These are phyloP conservation scores for Globisporangium iwayamae DNA, from an alignment of 352 stramenopile species.

Conservation along the genomic window DNA sequence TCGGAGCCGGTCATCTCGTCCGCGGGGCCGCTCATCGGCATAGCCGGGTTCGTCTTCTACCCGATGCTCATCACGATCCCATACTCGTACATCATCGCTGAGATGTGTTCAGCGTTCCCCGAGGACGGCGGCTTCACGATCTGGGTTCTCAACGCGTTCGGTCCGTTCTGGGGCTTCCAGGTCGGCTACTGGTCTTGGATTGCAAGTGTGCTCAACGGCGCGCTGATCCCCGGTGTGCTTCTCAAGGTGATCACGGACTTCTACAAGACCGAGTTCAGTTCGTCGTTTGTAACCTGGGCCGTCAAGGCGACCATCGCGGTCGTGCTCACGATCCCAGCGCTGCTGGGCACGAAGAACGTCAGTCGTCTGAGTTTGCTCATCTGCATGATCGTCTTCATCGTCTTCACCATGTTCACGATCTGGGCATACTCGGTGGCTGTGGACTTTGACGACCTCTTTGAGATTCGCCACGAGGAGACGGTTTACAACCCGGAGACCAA, in stretches of 20 bases:
- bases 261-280: conserved; percentile 29
- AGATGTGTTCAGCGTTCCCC: conserved; percentile 69
- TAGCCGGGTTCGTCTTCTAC: conserved; percentile 53
- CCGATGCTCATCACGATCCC: conserved; percentile 60
- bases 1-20: conserved; percentile 56
- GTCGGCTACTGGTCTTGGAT: conserved; percentile 85
- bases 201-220: conserved; percentile 49
- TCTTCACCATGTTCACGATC: conserved; percentile 40
- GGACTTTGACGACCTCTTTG: conserved; percentile 37
- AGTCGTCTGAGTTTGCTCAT: conserved; percentile 28
- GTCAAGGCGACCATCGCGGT: conserved; percentile 41
- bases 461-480: conserved; percentile 32
- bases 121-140: conserved; percentile 72
- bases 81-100: conserved; percentile 54
- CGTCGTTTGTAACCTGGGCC: conserved; percentile 17
- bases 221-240: conserved; percentile 64
- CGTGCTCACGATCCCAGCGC: conserved; percentile 27
- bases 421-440: conserved; percentile 29
- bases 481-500: conserved; percentile 16
- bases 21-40: conserved; percentile 46
- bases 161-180: conserved; percentile 76
- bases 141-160: conserved; percentile 69
- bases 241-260: conserved; percentile 30
- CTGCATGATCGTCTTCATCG: conserved; percentile 28
- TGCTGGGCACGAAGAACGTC: conserved; percentile 38